Evolutionary conservation across 768 basidiomycete species (phyloP).

Genomic region (Agaricus subrufescens): DNA sequence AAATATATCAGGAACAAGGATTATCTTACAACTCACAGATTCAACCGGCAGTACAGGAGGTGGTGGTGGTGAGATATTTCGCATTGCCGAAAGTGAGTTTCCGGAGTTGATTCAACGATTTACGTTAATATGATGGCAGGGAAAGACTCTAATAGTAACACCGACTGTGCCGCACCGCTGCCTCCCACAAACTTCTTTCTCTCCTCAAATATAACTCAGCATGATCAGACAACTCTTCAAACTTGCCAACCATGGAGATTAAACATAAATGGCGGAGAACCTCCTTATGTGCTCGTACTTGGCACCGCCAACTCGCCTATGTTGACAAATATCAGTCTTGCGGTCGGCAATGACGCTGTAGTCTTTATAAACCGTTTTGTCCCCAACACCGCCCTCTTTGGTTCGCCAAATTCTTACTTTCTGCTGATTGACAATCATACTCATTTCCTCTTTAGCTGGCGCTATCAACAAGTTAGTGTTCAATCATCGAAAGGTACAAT

Average conservation of each 20-base stretch:
- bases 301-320: conserved; percentile 30
- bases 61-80: conserved; percentile 27
- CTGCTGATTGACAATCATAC: conserved; percentile 1
- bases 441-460: conserved; percentile 22
- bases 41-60: conserved; percentile 38
- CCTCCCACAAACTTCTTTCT: conserved; percentile 25
- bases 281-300: conserved; percentile 41
- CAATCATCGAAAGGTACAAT: background rate
- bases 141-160: conserved; percentile 24
- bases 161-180: conserved; percentile 24
- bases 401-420: conserved; percentile 21
- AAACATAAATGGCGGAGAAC: conserved; percentile 35
- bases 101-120: background rate
- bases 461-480: conserved; percentile 38
- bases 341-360: conserved; percentile 26
- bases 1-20: conserved; percentile 29
- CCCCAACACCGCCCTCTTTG: conserved; percentile 31
- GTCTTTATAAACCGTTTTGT: conserved; percentile 39
- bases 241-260: conserved; percentile 47
- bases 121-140: background rate
- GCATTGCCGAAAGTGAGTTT: conserved; percentile 28
- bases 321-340: conserved; percentile 38
- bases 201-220: conserved; percentile 31
- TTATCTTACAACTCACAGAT: conserved; percentile 45
- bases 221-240: conserved; percentile 17